phyloP scores from a whole-genome alignment of 2,329 filamentous ascomycete species.

The Daldinia sp. region DNA sequence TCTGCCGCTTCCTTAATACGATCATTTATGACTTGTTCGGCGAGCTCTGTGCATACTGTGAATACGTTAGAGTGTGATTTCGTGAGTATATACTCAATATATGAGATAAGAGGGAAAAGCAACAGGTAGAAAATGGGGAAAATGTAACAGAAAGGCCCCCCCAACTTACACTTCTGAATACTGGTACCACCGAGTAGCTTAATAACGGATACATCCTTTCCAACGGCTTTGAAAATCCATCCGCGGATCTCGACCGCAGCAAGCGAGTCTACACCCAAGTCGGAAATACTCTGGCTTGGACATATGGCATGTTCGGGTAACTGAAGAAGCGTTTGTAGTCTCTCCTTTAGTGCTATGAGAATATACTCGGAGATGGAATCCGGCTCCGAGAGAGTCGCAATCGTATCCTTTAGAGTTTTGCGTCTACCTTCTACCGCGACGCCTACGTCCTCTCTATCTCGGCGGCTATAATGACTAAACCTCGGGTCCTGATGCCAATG shows the following conservation, averaged over 20 bases:
- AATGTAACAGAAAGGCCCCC: neutral
- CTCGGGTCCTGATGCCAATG: conserved; percentile 56
- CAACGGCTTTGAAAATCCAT: conserved; percentile 50
- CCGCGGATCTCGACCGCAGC: conserved; percentile 52
- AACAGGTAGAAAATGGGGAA: neutral
- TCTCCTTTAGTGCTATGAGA: conserved; percentile 40
- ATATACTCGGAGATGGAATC: conserved; percentile 43
- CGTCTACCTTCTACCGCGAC: conserved; percentile 5
- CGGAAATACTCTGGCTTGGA: conserved; percentile 46
- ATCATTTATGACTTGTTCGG: conserved; percentile 21
- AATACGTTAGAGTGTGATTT: conserved; percentile 1
- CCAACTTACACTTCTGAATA: conserved; percentile 39
- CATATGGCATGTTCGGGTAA: conserved; percentile 43
- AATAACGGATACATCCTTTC: conserved; percentile 45
- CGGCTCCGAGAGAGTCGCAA: conserved; percentile 37
- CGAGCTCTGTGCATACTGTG: conserved; percentile 26
- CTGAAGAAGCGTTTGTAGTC: conserved; percentile 47
- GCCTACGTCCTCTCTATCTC: conserved; percentile 29
- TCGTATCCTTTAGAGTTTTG: conserved; percentile 43
- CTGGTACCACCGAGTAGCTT: conserved; percentile 44
- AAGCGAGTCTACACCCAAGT: conserved; percentile 54
- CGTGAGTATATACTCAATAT: neutral
- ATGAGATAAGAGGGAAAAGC: neutral
- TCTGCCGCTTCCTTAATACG: neutral
- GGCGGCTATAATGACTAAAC: conserved; percentile 51